Evolutionary conservation across 2,329 filamentous ascomycete species (phyloP).

Genomic region (Aureobasidium sp.): DNA sequence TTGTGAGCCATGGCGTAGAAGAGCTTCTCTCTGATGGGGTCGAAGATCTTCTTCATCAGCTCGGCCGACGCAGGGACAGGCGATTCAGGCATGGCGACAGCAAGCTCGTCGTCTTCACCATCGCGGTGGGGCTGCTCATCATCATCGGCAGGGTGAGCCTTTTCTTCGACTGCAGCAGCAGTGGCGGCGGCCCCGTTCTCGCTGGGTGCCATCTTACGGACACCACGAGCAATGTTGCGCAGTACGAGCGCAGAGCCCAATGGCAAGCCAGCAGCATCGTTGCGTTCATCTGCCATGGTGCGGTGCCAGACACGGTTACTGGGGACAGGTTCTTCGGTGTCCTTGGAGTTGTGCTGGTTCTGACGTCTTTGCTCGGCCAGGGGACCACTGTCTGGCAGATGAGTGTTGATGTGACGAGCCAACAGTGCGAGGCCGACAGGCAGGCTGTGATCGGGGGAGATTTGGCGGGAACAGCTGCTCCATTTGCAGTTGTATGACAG

Average conservation of each 20-base stretch:
- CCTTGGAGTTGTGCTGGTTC: conserved; percentile 21
- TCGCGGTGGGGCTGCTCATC: conserved; percentile 41
- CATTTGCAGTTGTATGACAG: conserved; percentile 54
- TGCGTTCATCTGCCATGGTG: conserved; percentile 40
- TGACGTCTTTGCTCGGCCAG: conserved; percentile 19
- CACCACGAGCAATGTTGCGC: conserved; percentile 58
- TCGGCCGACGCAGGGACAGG: conserved; percentile 28
- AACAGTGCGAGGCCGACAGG: conserved; percentile 23
- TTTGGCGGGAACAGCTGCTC: conserved; percentile 55
- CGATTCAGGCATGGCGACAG: conserved; percentile 42
- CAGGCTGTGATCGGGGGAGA: conserved; percentile 20
- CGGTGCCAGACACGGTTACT: conserved; percentile 30
- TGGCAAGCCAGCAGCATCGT: conserved; percentile 66
- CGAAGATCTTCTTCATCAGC: conserved; percentile 59
- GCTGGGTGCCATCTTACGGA: conserved; percentile 25
- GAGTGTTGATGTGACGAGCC: conserved; percentile 55
- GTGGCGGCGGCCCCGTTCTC: conserved; percentile 16
- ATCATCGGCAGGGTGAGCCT: not conserved
- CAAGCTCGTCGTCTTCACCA: conserved; percentile 45
- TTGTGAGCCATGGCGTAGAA: conserved; percentile 66
- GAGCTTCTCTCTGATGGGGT: conserved; percentile 53
- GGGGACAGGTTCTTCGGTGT: conserved; percentile 11
- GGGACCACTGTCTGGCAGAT: conserved; percentile 44
- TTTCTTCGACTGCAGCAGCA: not conserved
- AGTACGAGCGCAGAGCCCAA: conserved; percentile 68